Evolutionary conservation across 805 yeast genomes (phyloP), one percentile per base, ranked within the genome.

Genomic region (Wickerhamiella kazuoi): DNA sequence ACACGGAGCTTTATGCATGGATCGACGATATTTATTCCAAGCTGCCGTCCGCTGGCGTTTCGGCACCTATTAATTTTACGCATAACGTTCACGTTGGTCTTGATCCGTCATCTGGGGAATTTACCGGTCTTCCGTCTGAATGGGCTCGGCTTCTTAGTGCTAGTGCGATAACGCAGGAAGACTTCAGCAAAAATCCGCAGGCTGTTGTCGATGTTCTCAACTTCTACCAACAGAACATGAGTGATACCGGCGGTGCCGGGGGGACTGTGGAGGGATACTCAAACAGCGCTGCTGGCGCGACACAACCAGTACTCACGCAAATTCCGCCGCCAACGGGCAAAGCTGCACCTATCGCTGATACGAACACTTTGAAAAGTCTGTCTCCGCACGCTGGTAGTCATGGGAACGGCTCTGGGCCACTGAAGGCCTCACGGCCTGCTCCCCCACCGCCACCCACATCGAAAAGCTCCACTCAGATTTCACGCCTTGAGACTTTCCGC

Each of bases 21-120:
- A 69, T 86, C 40, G 96, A 86, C 59, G 78, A 83, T 11, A 81
- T 86, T 45, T 74, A 60, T 48, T 46, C 61, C 16, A 56, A 59
- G 39, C 54, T 61, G 36, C 67, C 67, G 4, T 44, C 56, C 20
- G 53, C 59, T 17, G 65, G 64, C 30, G 95, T 90, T 9, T 84
- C 96, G 2, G 76, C 76, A 30, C 99, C 99, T 6, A 81, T 87
- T 15, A 86, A 87, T 57, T 87, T 87, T 57, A 83, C 94, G 9
- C 98, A 93, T 56, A 80, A 77, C 52, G 95, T 86, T 23, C 97
- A 90, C 52, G 97, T 90, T 8, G 95, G 94, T 19, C 76, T 81
- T 37, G 95, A 87, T 56, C 68, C 75, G 3, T 72, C 70, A 45
- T 71, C 83, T 17, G 95, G 95, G 11, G 79, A 80, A 34, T 87